phyloP scores from a whole-genome alignment of 2,329 filamentous ascomycete genomes.

The Cylindrodendrum hubeiense region DNA sequence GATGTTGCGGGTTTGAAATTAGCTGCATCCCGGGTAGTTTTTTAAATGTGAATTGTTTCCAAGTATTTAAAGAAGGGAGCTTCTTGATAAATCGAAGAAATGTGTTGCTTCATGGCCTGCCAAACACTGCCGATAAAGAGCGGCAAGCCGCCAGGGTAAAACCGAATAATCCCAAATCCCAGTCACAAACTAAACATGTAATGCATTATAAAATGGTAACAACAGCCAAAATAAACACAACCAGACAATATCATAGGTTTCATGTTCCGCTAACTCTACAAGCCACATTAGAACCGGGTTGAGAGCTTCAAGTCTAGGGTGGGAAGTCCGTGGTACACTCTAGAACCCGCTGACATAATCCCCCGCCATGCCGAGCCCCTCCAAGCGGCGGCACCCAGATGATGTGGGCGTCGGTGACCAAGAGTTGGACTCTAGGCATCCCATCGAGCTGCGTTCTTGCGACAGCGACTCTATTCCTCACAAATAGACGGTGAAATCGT shows the following conservation, averaged over 20 bases:
- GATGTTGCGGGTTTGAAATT: too few relatives aligned
- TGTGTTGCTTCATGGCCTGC: too few relatives aligned
- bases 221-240: too few relatives aligned
- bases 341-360: conserved; percentile 27
- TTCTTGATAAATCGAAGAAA: too few relatives aligned
- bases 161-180: too few relatives aligned
- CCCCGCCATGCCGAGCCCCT: conserved; percentile 23
- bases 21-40: too few relatives aligned
- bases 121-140: too few relatives aligned
- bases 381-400: conserved; percentile 5
- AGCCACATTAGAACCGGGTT: not conserved
- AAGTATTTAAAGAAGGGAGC: too few relatives aligned
- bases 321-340: not conserved
- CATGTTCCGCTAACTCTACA: not conserved
- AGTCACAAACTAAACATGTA: too few relatives aligned
- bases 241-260: not conserved
- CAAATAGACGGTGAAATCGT: not conserved
- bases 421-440: conserved; percentile 18
- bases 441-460: conserved; percentile 13
- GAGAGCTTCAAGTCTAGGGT: not conserved
- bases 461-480: not conserved
- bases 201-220: too few relatives aligned
- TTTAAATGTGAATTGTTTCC: too few relatives aligned
- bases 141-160: too few relatives aligned
- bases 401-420: conserved; percentile 4